Percentiles rank a stretch among this genome's conserved stretches.
These are phyloP conservation scores for Aspergillus sp. DNA, from an alignment of 2,329 filamentous ascomycete genomes.

Conservation along the genomic window DNA sequence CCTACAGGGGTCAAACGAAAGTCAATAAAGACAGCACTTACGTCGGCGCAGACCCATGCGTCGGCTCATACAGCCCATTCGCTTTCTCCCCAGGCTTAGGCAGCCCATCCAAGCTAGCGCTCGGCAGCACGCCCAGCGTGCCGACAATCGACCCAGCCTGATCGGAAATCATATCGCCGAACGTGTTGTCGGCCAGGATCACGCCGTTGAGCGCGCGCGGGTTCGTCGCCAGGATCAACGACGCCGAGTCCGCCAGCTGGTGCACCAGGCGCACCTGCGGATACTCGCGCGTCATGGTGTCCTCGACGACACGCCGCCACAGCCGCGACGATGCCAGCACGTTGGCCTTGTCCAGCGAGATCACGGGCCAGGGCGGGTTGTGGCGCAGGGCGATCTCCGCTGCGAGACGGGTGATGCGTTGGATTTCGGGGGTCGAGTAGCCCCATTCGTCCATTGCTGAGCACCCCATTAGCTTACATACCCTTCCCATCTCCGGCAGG, in stretches of 20 bases:
- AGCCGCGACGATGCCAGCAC: constrained; percentile 81
- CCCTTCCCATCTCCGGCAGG: too few species aligned
- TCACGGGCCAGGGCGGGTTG: constrained; percentile 70
- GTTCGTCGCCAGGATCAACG: constrained; percentile 91
- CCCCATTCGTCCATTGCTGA: constrained; percentile 76
- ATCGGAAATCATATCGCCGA: constrained; percentile 89
- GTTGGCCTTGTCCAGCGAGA: constrained; percentile 89
- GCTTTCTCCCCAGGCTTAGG: constrained; percentile 70
- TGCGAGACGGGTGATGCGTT: constrained; percentile 75
- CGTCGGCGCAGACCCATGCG: constrained; percentile 61
- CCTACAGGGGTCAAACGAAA: neutral
- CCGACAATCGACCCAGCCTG: constrained; percentile 89
- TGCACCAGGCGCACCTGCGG: constrained; percentile 76
- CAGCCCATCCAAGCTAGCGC: constrained; percentile 77
- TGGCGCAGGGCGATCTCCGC: constrained; percentile 72
- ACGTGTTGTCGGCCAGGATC: constrained; percentile 83
- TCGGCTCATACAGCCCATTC: constrained; percentile 91
- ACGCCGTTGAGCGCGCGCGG: constrained; percentile 79
- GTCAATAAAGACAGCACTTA: constrained; percentile 17
- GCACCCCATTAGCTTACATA: too few species aligned
- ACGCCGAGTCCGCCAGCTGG: constrained; percentile 86
- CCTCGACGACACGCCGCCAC: constrained; percentile 78
- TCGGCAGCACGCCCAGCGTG: constrained; percentile 78
- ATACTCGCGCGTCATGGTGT: constrained; percentile 79
- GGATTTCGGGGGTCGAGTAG: constrained; percentile 77